phyloP scores from a whole-genome alignment of 257 asterid genomes.

The Primulina eburnea region DNA sequence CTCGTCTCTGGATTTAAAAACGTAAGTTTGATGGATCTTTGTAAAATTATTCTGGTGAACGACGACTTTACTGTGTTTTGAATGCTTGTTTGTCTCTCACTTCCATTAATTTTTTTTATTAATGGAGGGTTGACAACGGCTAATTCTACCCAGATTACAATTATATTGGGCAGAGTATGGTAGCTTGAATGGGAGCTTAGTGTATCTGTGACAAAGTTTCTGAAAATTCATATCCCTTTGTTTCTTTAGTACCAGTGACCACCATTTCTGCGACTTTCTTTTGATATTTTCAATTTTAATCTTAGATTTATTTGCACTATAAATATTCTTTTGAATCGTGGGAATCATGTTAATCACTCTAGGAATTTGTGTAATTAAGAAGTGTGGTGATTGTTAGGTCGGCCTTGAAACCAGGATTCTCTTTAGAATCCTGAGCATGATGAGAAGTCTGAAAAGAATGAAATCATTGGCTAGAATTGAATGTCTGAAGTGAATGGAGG shows the following conservation, averaged over 20 bases:
- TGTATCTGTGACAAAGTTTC: background rate
- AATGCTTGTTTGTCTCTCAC: slow-evolving; percentile 19
- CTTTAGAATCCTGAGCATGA: background rate
- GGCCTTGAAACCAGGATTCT: background rate
- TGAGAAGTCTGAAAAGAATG: slow-evolving; percentile 6
- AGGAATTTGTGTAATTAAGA: background rate
- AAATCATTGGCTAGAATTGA: background rate
- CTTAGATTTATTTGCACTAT: slow-evolving; percentile 1
- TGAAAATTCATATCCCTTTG: slow-evolving; percentile 5
- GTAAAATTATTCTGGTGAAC: slow-evolving; percentile 6
- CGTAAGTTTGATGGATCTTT: slow-evolving; percentile 38
- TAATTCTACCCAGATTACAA: background rate
- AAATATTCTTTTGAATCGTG: background rate
- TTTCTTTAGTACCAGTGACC: background rate
- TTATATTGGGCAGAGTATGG: slow-evolving; percentile 10
- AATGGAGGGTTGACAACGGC: slow-evolving; percentile 2
- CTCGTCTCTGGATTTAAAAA: slow-evolving; percentile 44
- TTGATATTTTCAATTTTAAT: background rate
- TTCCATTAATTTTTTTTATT: slow-evolving; percentile 12
- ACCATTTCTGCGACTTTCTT: slow-evolving; percentile 1
- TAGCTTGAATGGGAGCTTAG: slow-evolving; percentile 16
- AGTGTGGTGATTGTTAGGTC: background rate
- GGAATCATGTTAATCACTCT: background rate
- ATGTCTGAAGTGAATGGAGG: background rate
- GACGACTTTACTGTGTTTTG: background rate